Evolutionary conservation across 2,329 filamentous ascomycete genomes (phyloP), one percentile per base, ranked within the genome.

Genomic region (Aspergillus versicolor): DNA sequence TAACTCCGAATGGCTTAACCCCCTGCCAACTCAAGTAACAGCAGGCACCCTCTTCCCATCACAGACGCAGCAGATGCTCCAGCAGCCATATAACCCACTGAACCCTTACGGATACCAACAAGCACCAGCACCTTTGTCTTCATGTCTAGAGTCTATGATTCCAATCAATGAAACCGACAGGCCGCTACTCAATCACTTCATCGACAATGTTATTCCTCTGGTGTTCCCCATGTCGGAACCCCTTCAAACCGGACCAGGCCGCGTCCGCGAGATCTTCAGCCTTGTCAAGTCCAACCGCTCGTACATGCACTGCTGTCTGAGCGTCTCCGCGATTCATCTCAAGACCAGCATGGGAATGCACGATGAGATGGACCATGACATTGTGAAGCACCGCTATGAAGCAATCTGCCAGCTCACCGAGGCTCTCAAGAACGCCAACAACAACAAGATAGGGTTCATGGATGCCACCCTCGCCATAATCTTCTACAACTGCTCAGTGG

Each of bases 401-500:
- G 92, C 92, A 45, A 91, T 97, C 65, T 88, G 88, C 11, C 86
- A 90, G 64, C 84, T 97, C 3, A 96, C 91, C 73, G 86, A 92
- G 61, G 87, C 91, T 0, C 82, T 97, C 56, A 86, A 87, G 70
- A 81, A 82, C 57, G 92, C 96, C 70, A 87, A 88, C 69, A 82
- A 95, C 70, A 34, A 34, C 91, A 96, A 71, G 84, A 88, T 57
- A 85, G 93, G 73, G 94, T 95, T 66, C 85, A 34, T 97, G 12
- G 92, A 97, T 75, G 91, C 92, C 1, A 92, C 92, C 0, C 83
- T 97, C 5, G 92, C 90, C 49, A 91, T 97, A 84, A 96, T 97
- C 73, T 93, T 96, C 78, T 95, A 96, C 81, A 91, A 96, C 71
- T 93, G 90, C 77, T 88, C 90, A 27, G 92, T 97, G 61, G 92